These are phyloP conservation scores for Macrolepiota albuminosa DNA, from an alignment of 768 basidiomycete species.

Conservation along the genomic window DNA sequence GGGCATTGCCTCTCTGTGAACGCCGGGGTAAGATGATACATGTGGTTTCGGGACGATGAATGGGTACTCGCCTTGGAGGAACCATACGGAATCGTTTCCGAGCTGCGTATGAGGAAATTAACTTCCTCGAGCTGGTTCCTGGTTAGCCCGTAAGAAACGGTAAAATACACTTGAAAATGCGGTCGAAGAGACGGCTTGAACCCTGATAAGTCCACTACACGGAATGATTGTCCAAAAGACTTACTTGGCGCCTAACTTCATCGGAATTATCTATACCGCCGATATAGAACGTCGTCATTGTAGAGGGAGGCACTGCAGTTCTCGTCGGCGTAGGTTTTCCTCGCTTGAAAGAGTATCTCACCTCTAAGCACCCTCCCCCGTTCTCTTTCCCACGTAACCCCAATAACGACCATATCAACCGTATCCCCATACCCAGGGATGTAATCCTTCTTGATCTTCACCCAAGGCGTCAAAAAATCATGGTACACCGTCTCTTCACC, in stretches of 20 bases:
- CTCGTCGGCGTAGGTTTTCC: neutral
- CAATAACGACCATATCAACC: conserved; percentile 74
- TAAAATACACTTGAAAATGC: conserved; percentile 71
- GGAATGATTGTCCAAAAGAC: conserved; percentile 10
- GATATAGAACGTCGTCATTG: conserved; percentile 77
- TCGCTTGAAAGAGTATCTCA: conserved; percentile 21
- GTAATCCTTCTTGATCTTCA: conserved; percentile 88
- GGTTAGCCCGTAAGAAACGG: conserved; percentile 67
- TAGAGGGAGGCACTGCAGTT: conserved; percentile 57
- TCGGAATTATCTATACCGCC: conserved; percentile 56
- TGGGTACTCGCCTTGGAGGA: conserved; percentile 17
- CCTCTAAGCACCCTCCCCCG: conserved; percentile 75
- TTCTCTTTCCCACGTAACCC: conserved; percentile 74
- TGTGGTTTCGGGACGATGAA: neutral
- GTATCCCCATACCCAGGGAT: conserved; percentile 81
- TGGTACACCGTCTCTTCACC: conserved; percentile 65
- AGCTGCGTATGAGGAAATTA: conserved; percentile 60
- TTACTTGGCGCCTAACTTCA: conserved; percentile 34
- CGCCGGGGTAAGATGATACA: neutral
- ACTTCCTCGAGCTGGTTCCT: conserved; percentile 65
- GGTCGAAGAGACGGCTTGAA: conserved; percentile 41
- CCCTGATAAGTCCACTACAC: neutral
- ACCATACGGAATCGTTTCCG: conserved; percentile 31
- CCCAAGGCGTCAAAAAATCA: conserved; percentile 65
- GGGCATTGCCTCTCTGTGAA: neutral